Base-by-base conservation (phyloP, 805 yeast species). In the Candida coquimbonensis region DNA sequence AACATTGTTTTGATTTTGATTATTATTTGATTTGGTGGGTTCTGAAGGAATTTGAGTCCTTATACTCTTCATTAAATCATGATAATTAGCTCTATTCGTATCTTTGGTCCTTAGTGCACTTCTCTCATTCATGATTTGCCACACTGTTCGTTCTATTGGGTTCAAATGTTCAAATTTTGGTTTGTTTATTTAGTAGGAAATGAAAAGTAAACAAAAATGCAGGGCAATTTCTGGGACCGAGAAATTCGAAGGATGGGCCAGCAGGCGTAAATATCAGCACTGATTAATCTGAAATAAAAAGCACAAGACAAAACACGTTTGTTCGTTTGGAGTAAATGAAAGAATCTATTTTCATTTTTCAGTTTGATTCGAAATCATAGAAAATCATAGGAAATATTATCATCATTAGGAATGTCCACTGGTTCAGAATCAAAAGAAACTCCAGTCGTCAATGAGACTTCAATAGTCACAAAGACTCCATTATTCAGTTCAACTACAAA, bases 171-270 rank as follows among this genome's bases (percentile, higher is more conserved):
- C 31, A 11, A 1, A 11, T 9, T 16, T 37, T 32, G 34, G 3
- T 32, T 13, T 32, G 21, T 17, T 29, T 11, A 13, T 11, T 26
- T 32, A 14, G 9, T 12, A 6, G n/a, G 17, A 14, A 11, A 8
- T 12, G 36, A 39, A 39, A 39, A 14, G 43, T 33, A 33, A 33
- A 40, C 38, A 40, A 40, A 33, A 19, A 14, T 33, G 43, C 43
- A 39, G 36, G 36, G 9, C 14, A 0, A 13, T 6, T 1, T 9
- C 3, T 32, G 7, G 17, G 34, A 13, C 34, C 8, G 33, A 31
- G 14, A 16, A 9, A 6, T 16, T 8, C 13, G 36, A 14, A 21
- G 7, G 7, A 6, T 1, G 5, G 24, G 24, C 7, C 24, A 21
- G 24, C 13, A 5, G 7, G 21, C 36, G 24, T 16, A 34, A 34